These are phyloP conservation scores for Boletus fagicola DNA, from an alignment of 768 basidiomycete species.

Conservation along the genomic window DNA sequence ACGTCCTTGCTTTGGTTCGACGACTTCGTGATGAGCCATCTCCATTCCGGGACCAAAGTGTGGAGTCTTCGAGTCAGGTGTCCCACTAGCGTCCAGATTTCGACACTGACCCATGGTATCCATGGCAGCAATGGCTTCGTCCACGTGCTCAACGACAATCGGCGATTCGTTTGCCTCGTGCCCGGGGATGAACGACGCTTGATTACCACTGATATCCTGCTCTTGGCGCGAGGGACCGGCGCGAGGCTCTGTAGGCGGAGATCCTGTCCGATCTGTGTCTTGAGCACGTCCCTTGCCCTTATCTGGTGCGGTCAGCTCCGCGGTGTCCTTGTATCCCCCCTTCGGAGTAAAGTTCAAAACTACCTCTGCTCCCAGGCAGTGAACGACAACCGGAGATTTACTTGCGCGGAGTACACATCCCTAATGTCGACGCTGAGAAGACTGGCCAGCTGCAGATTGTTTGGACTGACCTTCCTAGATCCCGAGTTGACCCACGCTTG, in stretches of 20 bases:
- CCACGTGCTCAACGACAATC: slow-evolving; percentile 2
- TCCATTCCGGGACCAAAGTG: neutral
- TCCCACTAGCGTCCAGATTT: neutral
- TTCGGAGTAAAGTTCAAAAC: slow-evolving; percentile 25
- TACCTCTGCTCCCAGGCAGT: slow-evolving; percentile 29
- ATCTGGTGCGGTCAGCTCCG: neutral
- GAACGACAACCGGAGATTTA: slow-evolving; percentile 19
- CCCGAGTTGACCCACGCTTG: slow-evolving; percentile 46
- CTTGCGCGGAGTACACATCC: slow-evolving; percentile 26
- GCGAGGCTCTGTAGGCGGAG: neutral
- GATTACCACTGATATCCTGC: neutral
- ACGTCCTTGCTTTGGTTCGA: neutral
- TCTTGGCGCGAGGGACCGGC: slow-evolving; percentile 1
- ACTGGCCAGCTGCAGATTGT: neutral
- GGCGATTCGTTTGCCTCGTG: neutral
- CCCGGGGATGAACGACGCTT: neutral
- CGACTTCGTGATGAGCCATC: neutral
- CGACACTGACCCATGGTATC: slow-evolving; percentile 7
- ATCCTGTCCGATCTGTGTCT: slow-evolving; percentile 7
- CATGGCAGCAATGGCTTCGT: neutral
- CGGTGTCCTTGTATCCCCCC: slow-evolving; percentile 21
- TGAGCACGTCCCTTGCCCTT: slow-evolving; percentile 14
- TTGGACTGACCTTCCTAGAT: slow-evolving; percentile 32
- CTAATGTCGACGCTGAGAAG: slow-evolving; percentile 14
- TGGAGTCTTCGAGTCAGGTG: neutral